phyloP scores from a whole-genome alignment of 768 basidiomycete species.

The Lentinus tigrinus region DNA sequence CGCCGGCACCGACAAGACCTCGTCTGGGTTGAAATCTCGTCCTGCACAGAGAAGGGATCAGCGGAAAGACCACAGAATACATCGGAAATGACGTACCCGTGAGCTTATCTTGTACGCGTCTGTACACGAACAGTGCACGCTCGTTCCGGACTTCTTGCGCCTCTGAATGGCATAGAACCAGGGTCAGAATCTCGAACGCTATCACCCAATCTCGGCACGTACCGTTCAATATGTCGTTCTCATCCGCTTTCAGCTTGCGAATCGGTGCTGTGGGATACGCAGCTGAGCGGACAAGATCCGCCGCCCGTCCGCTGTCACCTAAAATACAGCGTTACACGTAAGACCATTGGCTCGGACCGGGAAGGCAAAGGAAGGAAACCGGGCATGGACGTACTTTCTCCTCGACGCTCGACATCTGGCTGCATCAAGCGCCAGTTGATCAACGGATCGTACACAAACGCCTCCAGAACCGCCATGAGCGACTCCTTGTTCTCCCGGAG shows the following conservation, averaged over 20 bases:
- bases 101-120: conserved; percentile 92
- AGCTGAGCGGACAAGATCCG: conserved; percentile 62
- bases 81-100: conserved; percentile 55
- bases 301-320: conserved; percentile 11
- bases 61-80: not conserved
- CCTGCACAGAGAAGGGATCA: conserved; percentile 44
- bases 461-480: conserved; percentile 98
- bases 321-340: not conserved
- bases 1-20: conserved; percentile 64
- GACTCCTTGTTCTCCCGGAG: conserved; percentile 97
- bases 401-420: conserved; percentile 72
- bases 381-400: conserved; percentile 50
- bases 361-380: not conserved
- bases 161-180: conserved; percentile 36
- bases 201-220: conserved; percentile 19
- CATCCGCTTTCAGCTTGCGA: conserved; percentile 85
- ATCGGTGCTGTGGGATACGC: conserved; percentile 78
- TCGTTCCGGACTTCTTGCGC: conserved; percentile 88
- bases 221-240: conserved; percentile 94
- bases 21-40: conserved; percentile 88
- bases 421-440: conserved; percentile 97
- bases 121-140: conserved; percentile 87
- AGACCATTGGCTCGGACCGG: not conserved
- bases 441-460: conserved; percentile 97
- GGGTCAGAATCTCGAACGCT: not conserved